Evolutionary conservation across 2,329 filamentous ascomycete genomes (phyloP), one percentile per base, ranked within the genome.

Genomic region (Trichoderma asperellum): DNA sequence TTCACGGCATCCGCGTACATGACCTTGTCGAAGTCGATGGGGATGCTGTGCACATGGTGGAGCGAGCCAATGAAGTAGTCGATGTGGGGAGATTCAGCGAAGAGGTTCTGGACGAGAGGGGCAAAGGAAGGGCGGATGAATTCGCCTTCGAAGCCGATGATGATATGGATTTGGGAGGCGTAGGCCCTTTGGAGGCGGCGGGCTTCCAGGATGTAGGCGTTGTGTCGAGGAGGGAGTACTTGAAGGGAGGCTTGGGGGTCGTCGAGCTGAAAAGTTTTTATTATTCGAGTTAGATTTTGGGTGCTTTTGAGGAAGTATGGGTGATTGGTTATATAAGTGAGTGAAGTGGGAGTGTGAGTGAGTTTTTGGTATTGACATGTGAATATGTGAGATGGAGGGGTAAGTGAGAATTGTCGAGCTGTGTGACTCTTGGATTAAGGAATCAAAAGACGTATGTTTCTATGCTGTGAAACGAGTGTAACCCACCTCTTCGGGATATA

Each of bases 41-140:
- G 94, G 55, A 95, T 84, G 18, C 89, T 89, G 76, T 92, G 88
- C 8, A 94, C 92, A 79, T 99, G 96, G 81, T 99, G 96, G 60
- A 98, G 86, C 1, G 92, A 96, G 69, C 96, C 96, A 76, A 99
- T 86, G 82, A 97, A 97, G 81, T 96, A 92, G 81, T 98, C 95
- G 71, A 97, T 86, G 11, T 82, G 80, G 49, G 92, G 84, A 7
- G 92, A 84, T 6, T 84, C 77, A 27, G 90, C 82, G 11, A 93
- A 84, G 4, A 93, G 84, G 3, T 93, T 85, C 12, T 79, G 74
- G 70, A 97, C 89, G 58, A 91, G 81, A 2, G 82, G 72, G 0
- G 79, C 80, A 74, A 89, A 88, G 4, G 83, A 85, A 0, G 90
- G 85, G 7, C 94, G 90, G 78, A 97, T 96, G 89, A 93, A 99